Evolutionary conservation across 2,329 filamentous ascomycete species (phyloP).

Genomic region (Fusarium pseudocircinatum): DNA sequence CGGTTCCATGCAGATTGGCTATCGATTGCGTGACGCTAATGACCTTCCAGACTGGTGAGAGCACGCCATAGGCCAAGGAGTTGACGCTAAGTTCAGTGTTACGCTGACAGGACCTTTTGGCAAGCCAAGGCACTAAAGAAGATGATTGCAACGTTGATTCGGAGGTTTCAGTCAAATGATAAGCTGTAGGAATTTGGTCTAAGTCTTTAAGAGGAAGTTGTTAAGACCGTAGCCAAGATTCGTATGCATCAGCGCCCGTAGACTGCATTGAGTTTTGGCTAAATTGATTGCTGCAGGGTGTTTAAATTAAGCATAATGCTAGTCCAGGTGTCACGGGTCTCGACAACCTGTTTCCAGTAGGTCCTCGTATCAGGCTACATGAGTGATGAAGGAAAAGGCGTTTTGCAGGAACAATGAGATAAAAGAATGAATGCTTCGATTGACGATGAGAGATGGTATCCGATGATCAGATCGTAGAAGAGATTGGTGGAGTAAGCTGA

Average conservation of each 20-base stretch:
- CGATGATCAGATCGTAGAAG: neutral
- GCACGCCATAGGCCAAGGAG: conserved; percentile 22
- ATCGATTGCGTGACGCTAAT: conserved; percentile 15
- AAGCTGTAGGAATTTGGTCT: neutral
- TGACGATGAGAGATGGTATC: fast-evolving
- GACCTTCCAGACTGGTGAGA: conserved; percentile 22
- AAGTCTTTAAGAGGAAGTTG: neutral
- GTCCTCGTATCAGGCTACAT: neutral
- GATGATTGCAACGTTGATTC: neutral
- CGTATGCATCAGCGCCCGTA: neutral
- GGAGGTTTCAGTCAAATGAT: neutral
- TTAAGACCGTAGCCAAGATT: neutral
- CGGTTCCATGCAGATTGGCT: neutral
- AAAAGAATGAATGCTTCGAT: neutral
- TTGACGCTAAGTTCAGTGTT: conserved; percentile 17
- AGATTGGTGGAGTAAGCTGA: fast-evolving
- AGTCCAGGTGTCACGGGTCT: neutral
- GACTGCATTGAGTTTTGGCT: neutral
- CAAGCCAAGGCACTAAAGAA: neutral
- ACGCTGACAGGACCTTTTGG: neutral
- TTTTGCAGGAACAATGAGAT: fast-evolving
- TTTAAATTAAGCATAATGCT: neutral
- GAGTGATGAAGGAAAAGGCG: neutral
- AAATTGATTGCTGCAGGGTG: neutral
- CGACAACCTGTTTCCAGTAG: fast-evolving